Base-by-base conservation (phyloP, 768 basidiomycete species). In the Zangia roseola region DNA sequence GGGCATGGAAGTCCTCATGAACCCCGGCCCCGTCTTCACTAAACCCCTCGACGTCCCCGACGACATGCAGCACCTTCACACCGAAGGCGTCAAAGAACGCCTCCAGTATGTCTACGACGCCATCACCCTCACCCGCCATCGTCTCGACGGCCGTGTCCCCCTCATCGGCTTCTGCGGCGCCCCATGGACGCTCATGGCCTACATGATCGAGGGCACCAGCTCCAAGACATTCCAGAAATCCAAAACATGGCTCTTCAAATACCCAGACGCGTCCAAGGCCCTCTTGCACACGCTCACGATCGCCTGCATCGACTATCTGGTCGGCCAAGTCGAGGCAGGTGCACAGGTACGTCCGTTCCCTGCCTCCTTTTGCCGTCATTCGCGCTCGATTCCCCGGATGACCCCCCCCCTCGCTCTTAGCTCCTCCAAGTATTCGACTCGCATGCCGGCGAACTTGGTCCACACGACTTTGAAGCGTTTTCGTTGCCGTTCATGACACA, bases 161-260 rank as follows among this genome's bases (percentile, higher is more conserved):
- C 75, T 99, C 48, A 97, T 99, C 59, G 97, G 97, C 10, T 99
- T 99, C 71, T 91, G 84, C 63, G 97, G 95, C 34, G 94, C 93
- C 0, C 97, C 97, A 2, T 98, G 97, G 97, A 99, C 97, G 4
- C 80, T 98, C 44, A 94, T 99, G 72, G 83, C 86, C 19, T 99
- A 98, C 68, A 99, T 99, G 97, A 80, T 97, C 60, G 97, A 98
- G 68, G 97, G 97, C 8, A 95, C 94, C 6, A 88, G 88, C 9
- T 90, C 82, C 68, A 94, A 93, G 71, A 90, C 89, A 13, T 81
- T 91, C 58, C 86, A 90, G 53, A 94, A 94, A 69, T 81, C 83
- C 30, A 99, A 99, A 72, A 83, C 87, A 0, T 99, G 97, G 95
- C 65, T 97, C 6, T 98, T 91, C 76, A 87, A 84, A 62, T 81